Evolutionary conservation across 2,329 filamentous ascomycete genomes (phyloP).

Genomic region (Pseudocercospora eumusae): DNA sequence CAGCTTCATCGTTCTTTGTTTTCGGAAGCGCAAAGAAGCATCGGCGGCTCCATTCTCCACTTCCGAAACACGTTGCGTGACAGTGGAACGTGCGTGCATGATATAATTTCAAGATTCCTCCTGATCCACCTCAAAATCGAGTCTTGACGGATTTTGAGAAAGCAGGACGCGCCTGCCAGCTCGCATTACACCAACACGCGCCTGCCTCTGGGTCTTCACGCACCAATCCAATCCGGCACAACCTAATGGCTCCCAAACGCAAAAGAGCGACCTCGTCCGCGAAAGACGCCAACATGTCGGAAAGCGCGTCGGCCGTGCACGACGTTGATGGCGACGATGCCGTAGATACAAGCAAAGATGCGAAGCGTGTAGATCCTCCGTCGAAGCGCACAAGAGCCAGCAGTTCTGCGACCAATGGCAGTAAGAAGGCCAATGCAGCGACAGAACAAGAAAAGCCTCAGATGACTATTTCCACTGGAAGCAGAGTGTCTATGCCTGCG

Average conservation of each 20-base stretch:
- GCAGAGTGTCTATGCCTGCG: conserved; percentile 47
- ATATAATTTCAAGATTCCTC: neutral
- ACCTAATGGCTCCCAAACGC: conserved; percentile 64
- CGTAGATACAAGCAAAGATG: conserved; percentile 67
- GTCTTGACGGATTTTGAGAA: neutral
- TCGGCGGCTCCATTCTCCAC: neutral
- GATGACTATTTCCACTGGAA: conserved; percentile 25
- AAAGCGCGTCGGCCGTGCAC: conserved; percentile 10
- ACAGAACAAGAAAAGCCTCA: conserved; percentile 11
- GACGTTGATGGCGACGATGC: conserved; percentile 83
- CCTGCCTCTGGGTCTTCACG: neutral
- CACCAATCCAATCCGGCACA: no score
- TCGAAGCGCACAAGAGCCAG: conserved; percentile 73
- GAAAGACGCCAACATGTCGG: conserved; percentile 34
- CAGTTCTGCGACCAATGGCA: conserved; percentile 57
- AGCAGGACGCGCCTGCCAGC: conserved; percentile 2
- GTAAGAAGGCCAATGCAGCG: conserved; percentile 7
- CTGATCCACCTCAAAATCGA: neutral
- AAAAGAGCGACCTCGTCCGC: conserved; percentile 68
- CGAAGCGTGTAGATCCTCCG: conserved; percentile 63
- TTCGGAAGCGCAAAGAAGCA: neutral
- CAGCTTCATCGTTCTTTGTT: neutral
- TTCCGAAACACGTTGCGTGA: neutral
- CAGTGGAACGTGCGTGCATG: neutral
- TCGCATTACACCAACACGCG: neutral